Percentiles rank a stretch among this genome's conserved stretches.
phyloP scores from a whole-genome alignment of 805 yeast species.

The Helenozyma baotianmanensis region DNA sequence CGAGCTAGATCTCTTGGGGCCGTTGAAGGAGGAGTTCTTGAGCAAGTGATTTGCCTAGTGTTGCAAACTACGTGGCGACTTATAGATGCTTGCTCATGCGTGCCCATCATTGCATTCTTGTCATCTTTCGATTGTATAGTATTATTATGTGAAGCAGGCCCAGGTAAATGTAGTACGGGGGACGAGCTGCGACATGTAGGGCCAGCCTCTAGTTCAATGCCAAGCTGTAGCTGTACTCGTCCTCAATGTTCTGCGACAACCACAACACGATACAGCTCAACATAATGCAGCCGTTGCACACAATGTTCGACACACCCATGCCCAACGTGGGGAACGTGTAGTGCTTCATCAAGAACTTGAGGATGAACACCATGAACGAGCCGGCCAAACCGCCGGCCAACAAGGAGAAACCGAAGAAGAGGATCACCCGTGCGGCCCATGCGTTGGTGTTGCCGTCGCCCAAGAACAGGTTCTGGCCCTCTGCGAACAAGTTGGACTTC shows the following conservation, averaged over 20 bases:
- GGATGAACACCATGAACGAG: constrained; percentile 77
- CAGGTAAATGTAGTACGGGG: no score
- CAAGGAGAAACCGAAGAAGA: constrained; percentile 88
- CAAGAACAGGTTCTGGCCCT: constrained; percentile 36
- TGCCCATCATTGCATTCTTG: background rate
- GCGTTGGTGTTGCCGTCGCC: constrained; percentile 51
- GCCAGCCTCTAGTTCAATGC: constrained; percentile 46
- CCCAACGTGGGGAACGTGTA: constrained; percentile 84
- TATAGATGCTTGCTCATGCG: background rate
- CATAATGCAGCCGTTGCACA: constrained; percentile 75
- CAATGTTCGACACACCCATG: constrained; percentile 89
- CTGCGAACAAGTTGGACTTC: constrained; percentile 52
- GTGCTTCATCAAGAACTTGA: constrained; percentile 77
- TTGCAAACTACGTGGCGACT: background rate
- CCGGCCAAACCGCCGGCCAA: constrained; percentile 95
- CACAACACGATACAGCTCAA: constrained; percentile 85
- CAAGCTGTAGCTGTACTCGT: constrained; percentile 89
- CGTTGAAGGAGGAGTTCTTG: constrained; percentile 31
- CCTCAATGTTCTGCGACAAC: constrained; percentile 94
- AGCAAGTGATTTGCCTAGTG: background rate
- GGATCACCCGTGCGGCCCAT: constrained; percentile 90
- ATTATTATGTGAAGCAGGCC: no score
- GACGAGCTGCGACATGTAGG: no score
- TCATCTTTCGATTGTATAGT: background rate
- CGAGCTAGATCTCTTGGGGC: constrained; percentile 52